Evolutionary conservation across 2,329 filamentous ascomycete genomes (phyloP).

Genomic region (Penicillium hesseltinei): DNA sequence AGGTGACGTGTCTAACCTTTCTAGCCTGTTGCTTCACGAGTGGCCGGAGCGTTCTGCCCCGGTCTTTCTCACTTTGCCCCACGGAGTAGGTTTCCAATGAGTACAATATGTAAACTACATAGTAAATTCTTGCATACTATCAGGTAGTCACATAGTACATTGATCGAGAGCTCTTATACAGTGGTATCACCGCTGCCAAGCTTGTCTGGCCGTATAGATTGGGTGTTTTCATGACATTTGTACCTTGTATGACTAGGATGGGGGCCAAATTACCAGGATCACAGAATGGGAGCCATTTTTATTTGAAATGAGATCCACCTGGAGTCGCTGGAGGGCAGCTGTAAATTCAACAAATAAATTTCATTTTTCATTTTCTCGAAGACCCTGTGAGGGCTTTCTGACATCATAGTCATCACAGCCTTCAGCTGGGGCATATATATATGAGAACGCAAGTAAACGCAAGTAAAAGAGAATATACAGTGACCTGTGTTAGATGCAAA

Average conservation of each 20-base stretch:
- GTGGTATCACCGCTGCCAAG: neutral
- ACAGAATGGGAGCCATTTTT: neutral
- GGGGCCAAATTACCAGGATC: neutral
- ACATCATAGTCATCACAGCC: neutral
- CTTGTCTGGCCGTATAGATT: neutral
- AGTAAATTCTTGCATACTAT: neutral
- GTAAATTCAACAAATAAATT: neutral
- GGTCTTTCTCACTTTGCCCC: neutral
- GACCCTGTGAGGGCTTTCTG: neutral
- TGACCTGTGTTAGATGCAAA: neutral
- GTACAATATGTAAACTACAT: neutral
- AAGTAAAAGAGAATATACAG: neutral
- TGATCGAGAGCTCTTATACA: neutral
- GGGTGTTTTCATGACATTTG: neutral
- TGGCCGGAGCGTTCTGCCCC: conserved; percentile 7
- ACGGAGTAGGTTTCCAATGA: neutral
- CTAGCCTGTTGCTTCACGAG: neutral
- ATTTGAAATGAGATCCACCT: neutral
- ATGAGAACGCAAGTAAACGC: neutral
- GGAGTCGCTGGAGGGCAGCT: neutral
- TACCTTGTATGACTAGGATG: neutral
- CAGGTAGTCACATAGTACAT: neutral
- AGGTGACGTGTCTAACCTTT: conserved; percentile 5
- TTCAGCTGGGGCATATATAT: neutral
- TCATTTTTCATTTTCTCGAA: neutral